These are phyloP conservation scores for Colletotrichum sp. DNA, from an alignment of 2,329 filamentous ascomycete genomes.

Conservation along the genomic window DNA sequence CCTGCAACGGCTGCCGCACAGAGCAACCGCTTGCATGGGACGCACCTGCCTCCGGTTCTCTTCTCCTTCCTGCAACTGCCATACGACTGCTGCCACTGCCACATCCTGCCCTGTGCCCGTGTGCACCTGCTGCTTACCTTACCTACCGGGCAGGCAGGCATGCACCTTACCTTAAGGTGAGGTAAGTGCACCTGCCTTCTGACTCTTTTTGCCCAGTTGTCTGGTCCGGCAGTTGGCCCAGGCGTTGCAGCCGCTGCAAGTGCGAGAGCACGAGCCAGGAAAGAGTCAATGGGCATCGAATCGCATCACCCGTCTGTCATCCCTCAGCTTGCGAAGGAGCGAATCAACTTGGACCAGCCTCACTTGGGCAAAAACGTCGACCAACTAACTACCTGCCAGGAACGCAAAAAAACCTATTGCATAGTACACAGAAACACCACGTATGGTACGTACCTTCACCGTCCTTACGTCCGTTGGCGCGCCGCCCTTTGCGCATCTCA, in stretches of 20 bases:
- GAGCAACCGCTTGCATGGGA: slow-evolving; percentile 4
- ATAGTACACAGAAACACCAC: neutral
- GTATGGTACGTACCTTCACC: neutral
- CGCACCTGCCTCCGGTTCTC: slow-evolving; percentile 14
- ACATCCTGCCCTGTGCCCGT: neutral
- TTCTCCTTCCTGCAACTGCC: neutral
- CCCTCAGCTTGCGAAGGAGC: neutral
- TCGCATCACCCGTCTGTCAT: neutral
- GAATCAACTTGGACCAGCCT: neutral
- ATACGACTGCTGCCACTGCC: neutral
- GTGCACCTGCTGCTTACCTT: neutral
- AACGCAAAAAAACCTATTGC: neutral
- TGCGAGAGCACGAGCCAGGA: neutral
- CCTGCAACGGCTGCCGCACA: slow-evolving; percentile 1
- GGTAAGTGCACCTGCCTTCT: neutral
- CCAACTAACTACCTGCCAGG: neutral
- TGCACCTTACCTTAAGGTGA: neutral
- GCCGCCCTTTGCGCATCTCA: neutral
- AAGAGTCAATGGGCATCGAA: neutral
- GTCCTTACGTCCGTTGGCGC: neutral
- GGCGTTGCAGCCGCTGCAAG: neutral
- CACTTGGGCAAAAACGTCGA: neutral
- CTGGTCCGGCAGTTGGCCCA: neutral
- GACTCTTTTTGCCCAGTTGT: neutral
- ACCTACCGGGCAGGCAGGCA: neutral